phyloP scores from a whole-genome alignment of 2,329 filamentous ascomycete genomes.

The Amauroascus verrucosus region DNA sequence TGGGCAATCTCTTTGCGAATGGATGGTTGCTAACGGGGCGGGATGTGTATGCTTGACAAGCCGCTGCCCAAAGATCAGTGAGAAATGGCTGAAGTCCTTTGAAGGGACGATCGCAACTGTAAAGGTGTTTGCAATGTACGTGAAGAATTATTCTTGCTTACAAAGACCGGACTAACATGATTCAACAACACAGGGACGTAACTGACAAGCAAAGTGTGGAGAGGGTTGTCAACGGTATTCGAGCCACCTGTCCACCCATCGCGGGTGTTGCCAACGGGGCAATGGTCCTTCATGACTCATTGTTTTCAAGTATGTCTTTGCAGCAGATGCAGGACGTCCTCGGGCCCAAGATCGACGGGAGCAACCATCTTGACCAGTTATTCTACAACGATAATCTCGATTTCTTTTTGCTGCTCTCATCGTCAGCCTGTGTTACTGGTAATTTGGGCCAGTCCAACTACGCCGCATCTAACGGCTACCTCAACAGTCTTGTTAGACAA shows the following conservation, averaged over 20 bases:
- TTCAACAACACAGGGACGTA: too few relatives aligned
- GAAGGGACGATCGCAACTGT: too few relatives aligned
- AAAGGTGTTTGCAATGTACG: background rate
- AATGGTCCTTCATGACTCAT: slow-evolving; percentile 30
- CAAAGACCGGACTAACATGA: too few relatives aligned
- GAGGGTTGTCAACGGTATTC: background rate
- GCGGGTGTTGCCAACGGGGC: slow-evolving; percentile 25
- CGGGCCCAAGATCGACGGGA: slow-evolving; percentile 35
- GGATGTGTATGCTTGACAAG: too few relatives aligned
- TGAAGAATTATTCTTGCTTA: too few relatives aligned
- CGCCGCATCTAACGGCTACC: slow-evolving; percentile 37
- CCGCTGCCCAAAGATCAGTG: too few relatives aligned
- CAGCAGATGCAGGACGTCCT: slow-evolving; percentile 26
- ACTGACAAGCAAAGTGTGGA: slow-evolving; percentile 17
- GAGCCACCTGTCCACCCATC: slow-evolving; percentile 22
- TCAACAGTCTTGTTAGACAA: slow-evolving; percentile 26
- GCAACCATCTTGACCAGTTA: slow-evolving; percentile 17
- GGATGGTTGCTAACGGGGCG: slow-evolving; percentile 26
- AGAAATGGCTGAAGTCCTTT: too few relatives aligned
- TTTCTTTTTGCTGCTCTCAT: slow-evolving; percentile 19
- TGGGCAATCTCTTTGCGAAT: slow-evolving; percentile 24
- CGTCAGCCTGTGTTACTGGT: slow-evolving; percentile 21
- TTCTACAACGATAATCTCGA: slow-evolving; percentile 12
- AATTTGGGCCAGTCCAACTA: slow-evolving; percentile 32
- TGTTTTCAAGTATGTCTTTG: slow-evolving; percentile 26